These are phyloP conservation scores for Centrapalus pauciflorus DNA, from an alignment of 129 eudicot species.

Conservation along the genomic window DNA sequence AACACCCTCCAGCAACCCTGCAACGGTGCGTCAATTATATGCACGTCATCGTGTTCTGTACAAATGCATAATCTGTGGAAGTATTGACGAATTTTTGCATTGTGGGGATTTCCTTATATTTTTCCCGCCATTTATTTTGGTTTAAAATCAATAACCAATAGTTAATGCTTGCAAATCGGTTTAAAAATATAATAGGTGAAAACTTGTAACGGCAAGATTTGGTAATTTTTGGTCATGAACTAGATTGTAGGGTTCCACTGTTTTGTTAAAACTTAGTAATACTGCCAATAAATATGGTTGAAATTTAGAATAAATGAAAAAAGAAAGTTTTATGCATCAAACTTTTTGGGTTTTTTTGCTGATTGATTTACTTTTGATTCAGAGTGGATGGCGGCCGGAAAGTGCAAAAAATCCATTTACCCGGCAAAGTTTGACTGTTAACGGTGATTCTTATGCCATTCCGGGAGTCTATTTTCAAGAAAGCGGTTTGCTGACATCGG, in stretches of 20 bases:
- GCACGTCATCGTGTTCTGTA: constrained; percentile 38
- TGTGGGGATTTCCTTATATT: neutral
- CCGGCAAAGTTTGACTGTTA: constrained; percentile 35
- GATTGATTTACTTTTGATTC: constrained; percentile 28
- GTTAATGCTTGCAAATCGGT: neutral
- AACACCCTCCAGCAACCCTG: constrained; percentile 87
- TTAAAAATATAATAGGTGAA: neutral
- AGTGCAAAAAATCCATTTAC: constrained; percentile 58
- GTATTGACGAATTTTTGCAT: neutral
- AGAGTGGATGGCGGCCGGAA: constrained; percentile 65
- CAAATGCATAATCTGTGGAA: constrained; percentile 23
- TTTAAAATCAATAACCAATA: neutral
- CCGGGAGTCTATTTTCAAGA: constrained; percentile 25
- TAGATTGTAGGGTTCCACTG: neutral
- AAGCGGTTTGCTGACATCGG: constrained; percentile 14
- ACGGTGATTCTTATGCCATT: constrained; percentile 29
- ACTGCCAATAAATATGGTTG: neutral
- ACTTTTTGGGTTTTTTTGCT: constrained; percentile 12
- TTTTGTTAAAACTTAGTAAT: neutral
- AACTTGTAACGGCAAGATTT: neutral
- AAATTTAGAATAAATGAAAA: neutral
- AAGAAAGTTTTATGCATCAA: neutral
- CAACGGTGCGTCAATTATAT: constrained; percentile 93
- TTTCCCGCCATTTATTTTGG: neutral
- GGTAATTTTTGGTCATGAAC: neutral